These are phyloP conservation scores for Sporothrix dimorphospora DNA, from an alignment of 2,329 filamentous ascomycete genomes.

Conservation along the genomic window DNA sequence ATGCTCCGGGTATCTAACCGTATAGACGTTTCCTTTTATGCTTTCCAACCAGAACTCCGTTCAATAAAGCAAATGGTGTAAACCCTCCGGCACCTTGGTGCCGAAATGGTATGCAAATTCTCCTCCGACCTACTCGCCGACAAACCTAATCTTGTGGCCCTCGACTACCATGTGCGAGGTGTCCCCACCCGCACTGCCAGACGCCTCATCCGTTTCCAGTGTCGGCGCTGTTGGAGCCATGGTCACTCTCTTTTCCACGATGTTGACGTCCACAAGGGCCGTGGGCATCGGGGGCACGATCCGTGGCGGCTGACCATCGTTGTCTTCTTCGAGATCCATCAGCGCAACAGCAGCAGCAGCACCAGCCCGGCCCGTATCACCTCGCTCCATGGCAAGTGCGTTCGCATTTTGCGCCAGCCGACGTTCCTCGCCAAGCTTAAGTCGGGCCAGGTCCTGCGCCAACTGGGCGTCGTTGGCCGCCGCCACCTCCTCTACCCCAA, in stretches of 20 bases:
- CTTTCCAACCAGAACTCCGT: conserved; percentile 18
- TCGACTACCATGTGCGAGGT: conserved; percentile 25
- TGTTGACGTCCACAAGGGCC: conserved; percentile 50
- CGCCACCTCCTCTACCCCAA: not conserved
- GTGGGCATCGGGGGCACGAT: conserved; percentile 41
- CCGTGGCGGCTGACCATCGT: conserved; percentile 35
- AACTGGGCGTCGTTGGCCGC: conserved; percentile 33
- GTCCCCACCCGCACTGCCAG: not conserved
- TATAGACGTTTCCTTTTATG: not conserved
- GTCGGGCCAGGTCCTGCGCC: conserved; percentile 45
- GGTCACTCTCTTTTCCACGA: conserved; percentile 55
- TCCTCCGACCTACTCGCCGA: not conserved
- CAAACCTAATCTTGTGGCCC: conserved; percentile 28
- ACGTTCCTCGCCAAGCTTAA: conserved; percentile 51
- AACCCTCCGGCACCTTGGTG: not conserved
- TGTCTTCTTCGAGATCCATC: conserved; percentile 51
- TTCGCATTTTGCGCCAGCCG: conserved; percentile 46
- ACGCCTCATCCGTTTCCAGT: conserved; percentile 45
- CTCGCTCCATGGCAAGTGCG: conserved; percentile 57
- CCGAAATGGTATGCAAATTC: not conserved
- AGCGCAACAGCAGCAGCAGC: conserved; percentile 55
- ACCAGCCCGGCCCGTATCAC: conserved; percentile 35
- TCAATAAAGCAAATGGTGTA: not conserved
- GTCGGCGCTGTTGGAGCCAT: conserved; percentile 46
- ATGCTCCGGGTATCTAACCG: conserved; percentile 15